A percentile compares a stretch with the other conserved stretches of the same genome.
Conservation (phyloP, 164 flowering plant species). For the Santalum album region DNA sequence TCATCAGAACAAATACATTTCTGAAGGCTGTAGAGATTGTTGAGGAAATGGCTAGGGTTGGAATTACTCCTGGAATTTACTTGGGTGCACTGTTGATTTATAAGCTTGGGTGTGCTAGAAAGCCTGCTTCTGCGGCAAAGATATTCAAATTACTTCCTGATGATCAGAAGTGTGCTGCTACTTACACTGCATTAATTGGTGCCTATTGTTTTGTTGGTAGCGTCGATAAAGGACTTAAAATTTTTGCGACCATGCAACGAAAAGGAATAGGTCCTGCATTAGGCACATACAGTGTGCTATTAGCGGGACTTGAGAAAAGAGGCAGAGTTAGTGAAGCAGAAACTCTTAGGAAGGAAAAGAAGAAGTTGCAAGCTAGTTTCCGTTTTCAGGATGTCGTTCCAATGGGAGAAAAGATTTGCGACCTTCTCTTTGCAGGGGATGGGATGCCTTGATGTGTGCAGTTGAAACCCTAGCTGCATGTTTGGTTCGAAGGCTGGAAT, state of each 20-base stretch:
- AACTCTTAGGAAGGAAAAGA: conserved; percentile 40
- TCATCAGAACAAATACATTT: conserved; percentile 38
- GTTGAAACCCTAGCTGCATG: too few relatives aligned
- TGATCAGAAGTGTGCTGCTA: conserved; percentile 39
- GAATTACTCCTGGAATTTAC: conserved; percentile 48
- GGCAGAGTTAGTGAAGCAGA: conserved; percentile 37
- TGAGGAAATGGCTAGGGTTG: conserved; percentile 38
- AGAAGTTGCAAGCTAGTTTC: conserved; percentile 19
- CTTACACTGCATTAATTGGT: conserved; percentile 64
- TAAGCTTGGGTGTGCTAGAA: conserved; percentile 56
- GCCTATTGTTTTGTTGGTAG: conserved; percentile 46
- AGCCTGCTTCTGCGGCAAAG: conserved; percentile 34
- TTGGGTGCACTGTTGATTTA: conserved; percentile 40
- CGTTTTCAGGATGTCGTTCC: conserved; percentile 9
- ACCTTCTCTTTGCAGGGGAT: conserved; percentile 26
- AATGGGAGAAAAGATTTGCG: conserved; percentile 40
- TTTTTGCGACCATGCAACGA: conserved; percentile 41
- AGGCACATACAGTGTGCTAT: conserved; percentile 54
- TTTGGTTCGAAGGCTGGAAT: too few relatives aligned
- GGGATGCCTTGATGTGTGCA: conserved; percentile 5
- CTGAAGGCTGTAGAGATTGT: conserved; percentile 38
- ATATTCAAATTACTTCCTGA: conserved; percentile 51
- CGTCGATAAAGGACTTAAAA: conserved; percentile 52
- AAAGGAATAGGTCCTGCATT: conserved; percentile 37
- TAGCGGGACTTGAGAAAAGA: conserved; percentile 49